Base-by-base conservation (phyloP, 768 basidiomycete species). In the Boletus sensibilis region DNA sequence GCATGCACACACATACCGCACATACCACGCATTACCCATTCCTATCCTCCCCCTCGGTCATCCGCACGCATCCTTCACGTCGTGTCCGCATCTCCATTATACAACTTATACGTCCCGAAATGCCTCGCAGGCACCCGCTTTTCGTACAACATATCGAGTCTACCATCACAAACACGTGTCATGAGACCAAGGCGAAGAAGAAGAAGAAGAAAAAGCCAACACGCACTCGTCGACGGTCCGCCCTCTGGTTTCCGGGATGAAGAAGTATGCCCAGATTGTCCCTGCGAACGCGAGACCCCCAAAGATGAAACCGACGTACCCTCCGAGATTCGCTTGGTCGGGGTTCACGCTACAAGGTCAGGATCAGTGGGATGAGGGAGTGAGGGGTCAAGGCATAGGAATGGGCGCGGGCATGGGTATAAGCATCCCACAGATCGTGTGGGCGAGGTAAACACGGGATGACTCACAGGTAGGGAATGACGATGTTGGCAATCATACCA, bases 141-240 rank as follows among this genome's bases (percentile, higher is more conserved):
- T 48, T 74, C 71, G 47, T 66, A 74, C 55, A 73, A 57, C 20
- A 69, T 34, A 51, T 74, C 73, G 45, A 74, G 65, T 18, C 67
- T 68, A 33, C 3, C 39, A 13, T 50, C n/a, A 9, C 45, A n/a
- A n/a, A 5, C 5, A 11, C 20, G 20, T 20, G 3, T 6, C n/a
- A 20, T 50, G 48, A 27, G 48, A 27, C 3, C 25, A 9, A 33
- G 39, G 7, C 2, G n/a, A 33, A 4, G 14, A 49, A 31, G 1
- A 9, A 27, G 29, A 14, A 23, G 1, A 14, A 27, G 1, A 12
- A 43, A 31, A 41, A 4, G 6, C 16, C 16, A 23, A 18, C 16
- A 70, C 69, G 56, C 41, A 67, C 62, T 71, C 69, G 18, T 71
- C 65, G 16, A 69, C 60, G 9, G 68, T 71, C n/a, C 69, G 62